Evolutionary conservation across 176 grass and related monocot genomes (phyloP), one percentile per base, ranked within the genome.

Genomic region (Rhynchospora breviuscula): DNA sequence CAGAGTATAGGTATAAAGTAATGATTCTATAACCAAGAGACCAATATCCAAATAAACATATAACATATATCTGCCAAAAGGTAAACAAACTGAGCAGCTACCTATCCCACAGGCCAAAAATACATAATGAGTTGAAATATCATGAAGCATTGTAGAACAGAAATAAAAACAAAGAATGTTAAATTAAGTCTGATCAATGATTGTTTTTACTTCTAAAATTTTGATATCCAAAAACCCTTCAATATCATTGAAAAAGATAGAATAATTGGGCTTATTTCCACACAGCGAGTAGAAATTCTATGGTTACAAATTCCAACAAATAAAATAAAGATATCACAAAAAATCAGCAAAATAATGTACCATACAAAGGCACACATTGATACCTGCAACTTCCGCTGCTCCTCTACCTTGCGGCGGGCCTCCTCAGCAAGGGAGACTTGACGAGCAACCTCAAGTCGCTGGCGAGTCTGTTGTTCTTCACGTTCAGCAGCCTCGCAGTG

Each of bases 391-490:
- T 98, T 98, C 90, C 89, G 90, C 84, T 98, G 95, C 54, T 98
- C 95, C 79, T 98, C 95, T 52, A 90, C 95, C 62, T 86, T 91
- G 63, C 95, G 90, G 31, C 92, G 92, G 87, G 95, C 95, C 89
- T 94, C 92, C 81, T 98, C 95, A 14, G 95, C 95, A 80, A 94
- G 88, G 74, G 95, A 90, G 85, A 98, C 91, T 59, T 98, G 95
- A 52, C 95, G 92, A 49, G 95, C 89, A 91, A 94, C 89, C 92
- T 98, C 95, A 59, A 93, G 68, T 81, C 88, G 89, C 86, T 98
- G 95, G 68, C 93, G 89, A 77, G 89, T 98, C 70, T 98, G 95
- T 43, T 98, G 92, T 67, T 98, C 95, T 89, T 90, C 87, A 74
- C 88, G 90, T 83, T 98, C 95, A 47, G 95, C 95, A 65, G 86